Conservation (phyloP, 2,329 filamentous ascomycete species). For the Arthrobotrys iridis region DNA sequence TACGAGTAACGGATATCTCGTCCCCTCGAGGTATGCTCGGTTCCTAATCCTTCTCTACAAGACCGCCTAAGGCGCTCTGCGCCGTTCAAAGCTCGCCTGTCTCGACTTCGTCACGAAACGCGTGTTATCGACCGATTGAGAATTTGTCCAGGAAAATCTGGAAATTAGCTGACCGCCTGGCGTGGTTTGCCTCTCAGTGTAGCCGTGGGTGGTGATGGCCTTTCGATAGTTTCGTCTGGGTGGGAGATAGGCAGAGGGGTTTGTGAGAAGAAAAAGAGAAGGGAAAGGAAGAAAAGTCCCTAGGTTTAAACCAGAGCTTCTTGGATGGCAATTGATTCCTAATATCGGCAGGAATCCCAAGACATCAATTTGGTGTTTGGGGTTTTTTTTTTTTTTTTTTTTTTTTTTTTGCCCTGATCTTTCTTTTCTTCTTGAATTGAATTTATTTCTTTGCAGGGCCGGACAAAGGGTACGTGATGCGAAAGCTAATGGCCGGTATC, state of each 20-base stretch:
- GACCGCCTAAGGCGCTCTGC: slow-evolving; percentile 33
- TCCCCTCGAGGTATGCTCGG: slow-evolving; percentile 16
- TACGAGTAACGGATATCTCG: slow-evolving; percentile 15
- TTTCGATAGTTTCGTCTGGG: too few relatives aligned
- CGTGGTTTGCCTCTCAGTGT: too few relatives aligned
- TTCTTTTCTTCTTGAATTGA: too few relatives aligned
- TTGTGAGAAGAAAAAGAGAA: background rate
- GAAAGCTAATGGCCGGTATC: background rate
- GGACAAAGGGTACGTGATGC: background rate
- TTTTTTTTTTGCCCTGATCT: too few relatives aligned
- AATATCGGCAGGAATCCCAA: too few relatives aligned
- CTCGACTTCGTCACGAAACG: background rate
- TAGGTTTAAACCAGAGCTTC: too few relatives aligned
- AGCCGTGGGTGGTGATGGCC: too few relatives aligned
- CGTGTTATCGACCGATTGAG: background rate
- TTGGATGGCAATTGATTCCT: too few relatives aligned
- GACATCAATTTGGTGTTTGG: too few relatives aligned
- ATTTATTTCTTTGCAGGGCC: too few relatives aligned
- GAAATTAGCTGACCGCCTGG: too few relatives aligned
- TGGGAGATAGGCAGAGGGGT: background rate
- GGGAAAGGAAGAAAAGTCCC: background rate
- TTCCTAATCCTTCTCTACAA: slow-evolving; percentile 11
- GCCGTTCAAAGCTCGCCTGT: slow-evolving; percentile 12
- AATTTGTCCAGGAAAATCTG: too few relatives aligned
- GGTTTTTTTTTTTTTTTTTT: background rate